Conservation (phyloP, 139 green algal genomes). For the Coelastrella sp. region DNA sequence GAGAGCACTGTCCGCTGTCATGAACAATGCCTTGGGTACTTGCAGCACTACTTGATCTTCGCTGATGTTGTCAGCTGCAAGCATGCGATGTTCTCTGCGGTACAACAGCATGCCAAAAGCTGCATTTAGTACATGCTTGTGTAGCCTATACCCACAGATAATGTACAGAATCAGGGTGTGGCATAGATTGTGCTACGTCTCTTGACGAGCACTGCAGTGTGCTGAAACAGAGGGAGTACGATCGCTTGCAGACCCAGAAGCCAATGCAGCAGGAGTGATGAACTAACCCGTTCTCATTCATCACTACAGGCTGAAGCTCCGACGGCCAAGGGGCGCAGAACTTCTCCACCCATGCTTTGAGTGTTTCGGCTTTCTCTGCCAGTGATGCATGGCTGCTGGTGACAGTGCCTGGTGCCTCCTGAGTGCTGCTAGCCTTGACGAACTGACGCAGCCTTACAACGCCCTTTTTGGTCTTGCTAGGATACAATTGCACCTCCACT, state of each 20-base stretch:
- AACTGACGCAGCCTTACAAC: background rate
- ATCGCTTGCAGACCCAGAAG: too few relatives aligned
- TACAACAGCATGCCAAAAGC: too few relatives aligned
- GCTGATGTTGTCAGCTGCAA: slow-evolving; percentile 47
- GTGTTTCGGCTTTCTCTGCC: slow-evolving; percentile 2
- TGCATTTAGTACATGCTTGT: too few relatives aligned
- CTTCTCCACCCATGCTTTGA: slow-evolving; percentile 42
- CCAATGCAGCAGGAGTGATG: too few relatives aligned
- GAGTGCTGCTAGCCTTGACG: background rate
- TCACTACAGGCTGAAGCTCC: slow-evolving; percentile 9
- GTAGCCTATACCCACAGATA: too few relatives aligned
- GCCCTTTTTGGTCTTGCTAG: background rate
- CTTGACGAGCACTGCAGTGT: background rate
- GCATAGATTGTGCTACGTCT: too few relatives aligned
- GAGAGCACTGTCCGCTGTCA: slow-evolving; percentile 52
- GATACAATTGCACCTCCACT: background rate
- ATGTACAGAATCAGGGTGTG: too few relatives aligned
- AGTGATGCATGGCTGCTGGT: slow-evolving; percentile 5
- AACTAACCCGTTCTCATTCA: background rate
- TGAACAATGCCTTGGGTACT: slow-evolving; percentile 55
- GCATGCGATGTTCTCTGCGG: slow-evolving; percentile 48
- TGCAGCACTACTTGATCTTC: slow-evolving; percentile 54
- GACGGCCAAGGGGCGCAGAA: slow-evolving; percentile 27
- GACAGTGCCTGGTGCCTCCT: background rate
- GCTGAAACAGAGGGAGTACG: too few relatives aligned